Evolutionary conservation across 202 grass and related monocot genomes (phyloP).

Genomic region (Bolboschoenoplectus hybrid): DNA sequence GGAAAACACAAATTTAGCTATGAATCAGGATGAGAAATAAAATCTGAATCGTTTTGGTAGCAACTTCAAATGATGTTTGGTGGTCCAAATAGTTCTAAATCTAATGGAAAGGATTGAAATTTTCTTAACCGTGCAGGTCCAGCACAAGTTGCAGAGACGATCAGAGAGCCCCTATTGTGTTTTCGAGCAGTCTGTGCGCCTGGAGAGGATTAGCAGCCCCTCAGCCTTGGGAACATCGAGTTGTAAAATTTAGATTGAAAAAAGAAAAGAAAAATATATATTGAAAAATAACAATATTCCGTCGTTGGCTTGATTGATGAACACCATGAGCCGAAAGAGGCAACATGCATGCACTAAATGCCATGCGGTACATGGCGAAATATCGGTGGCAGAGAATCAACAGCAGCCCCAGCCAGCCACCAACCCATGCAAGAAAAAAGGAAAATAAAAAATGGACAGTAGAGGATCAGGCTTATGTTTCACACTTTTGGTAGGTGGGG

Average conservation of each 20-base stretch:
- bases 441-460: background rate
- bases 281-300: background rate
- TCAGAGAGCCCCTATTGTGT: background rate
- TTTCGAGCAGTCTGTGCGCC: background rate
- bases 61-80: background rate
- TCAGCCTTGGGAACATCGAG: background rate
- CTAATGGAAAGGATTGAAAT: background rate
- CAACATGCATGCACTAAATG: slow-evolving; percentile 19
- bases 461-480: slow-evolving; percentile 33
- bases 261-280: too few species aligned
- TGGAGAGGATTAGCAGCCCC: background rate
- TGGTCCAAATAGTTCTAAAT: background rate
- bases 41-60: background rate
- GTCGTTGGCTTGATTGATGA: background rate
- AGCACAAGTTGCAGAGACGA: background rate
- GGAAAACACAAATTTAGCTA: background rate
- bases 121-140: background rate
- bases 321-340: background rate
- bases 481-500: slow-evolving; percentile 47
- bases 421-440: background rate
- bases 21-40: background rate
- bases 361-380: slow-evolving; percentile 26
- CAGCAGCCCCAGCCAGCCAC: slow-evolving; percentile 1
- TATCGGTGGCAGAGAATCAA: slow-evolving; percentile 30
- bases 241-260: background rate